Evolutionary conservation across 805 yeast genomes (phyloP), one percentile per base, ranked within the genome.

Genomic region (Candida nitratophila): DNA sequence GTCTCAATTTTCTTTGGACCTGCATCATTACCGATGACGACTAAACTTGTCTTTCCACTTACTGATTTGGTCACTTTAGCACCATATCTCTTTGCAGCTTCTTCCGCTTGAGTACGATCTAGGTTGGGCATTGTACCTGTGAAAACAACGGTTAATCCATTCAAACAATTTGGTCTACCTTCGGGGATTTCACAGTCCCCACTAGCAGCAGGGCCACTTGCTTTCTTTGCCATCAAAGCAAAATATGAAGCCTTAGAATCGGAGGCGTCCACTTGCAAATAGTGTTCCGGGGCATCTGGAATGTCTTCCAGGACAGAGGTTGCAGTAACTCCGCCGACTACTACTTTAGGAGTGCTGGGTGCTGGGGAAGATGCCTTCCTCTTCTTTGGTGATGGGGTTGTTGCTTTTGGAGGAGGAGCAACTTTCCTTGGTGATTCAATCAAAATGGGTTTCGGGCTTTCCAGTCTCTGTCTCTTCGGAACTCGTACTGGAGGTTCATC

Each of bases 1-100:
- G 82, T 86, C 54, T 78, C 77, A 37, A 93, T 79, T 63, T 93
- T 93, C n/a, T 88, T 80, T 2, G 98, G 97, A 0, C 99, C 99
- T 2, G 99, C 98, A 52, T 93, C 97, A 42, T 76, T 88, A 8
- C 99, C 99, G 27, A 93, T 71, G 1, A 93, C 97, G 2, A 91
- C 96, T 39, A 89, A 70, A 21, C 88, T 77, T 1, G 99, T 93
- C 55, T 83, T 86, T 11, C 87, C 79, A 44, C 93, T 85, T 22
- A 91, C 83, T 0, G 96, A 77, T 53, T 86, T 80, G 4, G 95
- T 86, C 16, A 91, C 95, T 54, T 81, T 81, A 3, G 96, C 99
- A 15, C 99, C 99, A 56, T 91, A 88, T 50, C 76, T 73, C 53
- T 86, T 82, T 5, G 96, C 96, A 12, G 86, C 57, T 21, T 74